phyloP scores from a whole-genome alignment of 257 asterid genomes.

The Coffea eugenioides region DNA sequence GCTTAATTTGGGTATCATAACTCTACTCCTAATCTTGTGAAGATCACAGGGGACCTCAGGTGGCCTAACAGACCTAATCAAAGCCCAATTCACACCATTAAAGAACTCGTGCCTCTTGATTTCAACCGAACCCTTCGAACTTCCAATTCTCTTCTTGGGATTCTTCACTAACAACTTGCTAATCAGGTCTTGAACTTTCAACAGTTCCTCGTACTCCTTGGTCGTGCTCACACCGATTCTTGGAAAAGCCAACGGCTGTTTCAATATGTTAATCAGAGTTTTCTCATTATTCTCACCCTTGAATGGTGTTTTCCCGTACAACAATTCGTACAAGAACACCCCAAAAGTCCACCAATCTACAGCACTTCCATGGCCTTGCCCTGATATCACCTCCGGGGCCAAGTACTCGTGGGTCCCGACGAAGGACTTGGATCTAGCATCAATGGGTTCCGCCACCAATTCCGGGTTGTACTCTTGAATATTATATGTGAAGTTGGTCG shows the following conservation, averaged over 20 bases:
- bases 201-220: conserved; percentile 36
- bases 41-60: conserved; percentile 39
- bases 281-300: conserved; percentile 69
- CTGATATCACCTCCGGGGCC: conserved; percentile 83
- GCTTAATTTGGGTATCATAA: conserved; percentile 26
- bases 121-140: conserved; percentile 65
- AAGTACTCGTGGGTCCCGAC: conserved; percentile 85
- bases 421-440: conserved; percentile 68
- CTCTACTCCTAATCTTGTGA: conserved; percentile 22
- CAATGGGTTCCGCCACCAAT: conserved; percentile 67
- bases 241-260: conserved; percentile 52
- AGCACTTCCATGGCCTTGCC: conserved; percentile 84
- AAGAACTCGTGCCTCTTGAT: conserved; percentile 68
- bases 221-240: conserved; percentile 32
- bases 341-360: conserved; percentile 95
- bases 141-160: conserved; percentile 59
- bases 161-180: conserved; percentile 56
- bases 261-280: conserved; percentile 64
- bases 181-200: conserved; percentile 59
- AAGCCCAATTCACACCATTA: conserved; percentile 78
- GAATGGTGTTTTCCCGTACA: conserved; percentile 66
- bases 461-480: conserved; percentile 28
- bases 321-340: conserved; percentile 57
- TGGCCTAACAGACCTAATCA: conserved; percentile 49
- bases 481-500: conserved; percentile 5